Conservation (phyloP, 768 basidiomycete genomes). For the Pisolithus microcarpus region DNA sequence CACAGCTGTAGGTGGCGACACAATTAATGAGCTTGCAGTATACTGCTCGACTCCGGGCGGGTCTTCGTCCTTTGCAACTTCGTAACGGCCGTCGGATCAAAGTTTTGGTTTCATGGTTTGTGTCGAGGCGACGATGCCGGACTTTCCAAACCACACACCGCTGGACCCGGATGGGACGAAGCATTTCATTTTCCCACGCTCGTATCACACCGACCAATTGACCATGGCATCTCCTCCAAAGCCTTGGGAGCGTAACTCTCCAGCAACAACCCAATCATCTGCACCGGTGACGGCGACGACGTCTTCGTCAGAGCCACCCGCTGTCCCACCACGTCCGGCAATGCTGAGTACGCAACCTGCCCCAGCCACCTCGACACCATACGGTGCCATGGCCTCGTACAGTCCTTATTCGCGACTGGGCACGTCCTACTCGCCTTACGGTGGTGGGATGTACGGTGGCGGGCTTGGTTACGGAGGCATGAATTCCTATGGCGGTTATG, state of each 20-base stretch:
- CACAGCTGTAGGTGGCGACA: no score
- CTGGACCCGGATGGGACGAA: neutral
- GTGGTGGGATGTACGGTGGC: conserved; percentile 28
- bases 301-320: conserved; percentile 30
- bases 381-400: conserved; percentile 42
- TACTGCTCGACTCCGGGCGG: no score
- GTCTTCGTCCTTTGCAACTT: no score
- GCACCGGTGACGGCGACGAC: conserved; percentile 14
- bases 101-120: no score
- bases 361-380: conserved; percentile 33
- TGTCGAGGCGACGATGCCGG: neutral
- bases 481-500: conserved; percentile 36
- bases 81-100: no score
- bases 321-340: conserved; percentile 60
- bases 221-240: conserved; percentile 81
- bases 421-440: conserved; percentile 31
- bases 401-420: conserved; percentile 34
- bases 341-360: conserved; percentile 37
- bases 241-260: conserved; percentile 68
- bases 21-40: no score
- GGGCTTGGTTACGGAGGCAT: conserved; percentile 35
- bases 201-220: conserved; percentile 1
- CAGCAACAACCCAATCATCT: conserved; percentile 13
- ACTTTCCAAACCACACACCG: no score
- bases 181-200: conserved; percentile 12